Percentiles rank a stretch among this genome's conserved stretches.
Evolutionary conservation across 1,284 basidiomycete genomes (phyloP).

Genomic region (Mycosarcoma mackinlayi): DNA sequence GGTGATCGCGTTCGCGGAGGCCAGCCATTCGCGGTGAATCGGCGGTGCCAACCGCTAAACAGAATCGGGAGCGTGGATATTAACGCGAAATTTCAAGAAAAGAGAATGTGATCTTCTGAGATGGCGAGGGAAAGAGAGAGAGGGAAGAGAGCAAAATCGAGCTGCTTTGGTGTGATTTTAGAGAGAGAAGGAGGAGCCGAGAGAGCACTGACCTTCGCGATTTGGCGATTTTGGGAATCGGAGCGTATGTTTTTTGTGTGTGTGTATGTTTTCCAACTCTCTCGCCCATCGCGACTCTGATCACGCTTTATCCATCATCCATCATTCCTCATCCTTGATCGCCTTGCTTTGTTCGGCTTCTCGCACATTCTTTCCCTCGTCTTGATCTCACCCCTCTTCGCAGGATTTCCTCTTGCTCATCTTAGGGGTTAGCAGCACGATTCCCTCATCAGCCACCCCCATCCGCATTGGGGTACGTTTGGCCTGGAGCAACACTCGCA

Average conservation of each 20-base stretch:
- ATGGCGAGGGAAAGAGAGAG: too few species aligned
- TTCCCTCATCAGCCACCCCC: too few species aligned
- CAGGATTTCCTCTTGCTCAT: not conserved
- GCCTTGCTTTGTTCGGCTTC: not conserved
- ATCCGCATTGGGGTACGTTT: too few species aligned
- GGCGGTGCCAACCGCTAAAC: not conserved
- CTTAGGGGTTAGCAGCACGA: not conserved
- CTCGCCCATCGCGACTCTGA: not conserved
- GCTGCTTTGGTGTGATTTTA: too few species aligned
- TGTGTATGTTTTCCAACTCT: not conserved
- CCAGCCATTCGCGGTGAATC: not conserved
- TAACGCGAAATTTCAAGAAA: not conserved
- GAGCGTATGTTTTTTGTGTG: not conserved
- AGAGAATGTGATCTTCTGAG: conserved; percentile 14
- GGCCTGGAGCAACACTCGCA: too few species aligned
- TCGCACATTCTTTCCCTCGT: too few species aligned
- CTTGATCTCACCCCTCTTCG: too few species aligned
- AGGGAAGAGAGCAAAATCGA: not conserved
- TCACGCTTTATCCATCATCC: not conserved
- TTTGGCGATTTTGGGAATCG: too few species aligned
- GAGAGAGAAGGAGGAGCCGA: not conserved
- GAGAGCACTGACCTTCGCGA: conserved; percentile 17
- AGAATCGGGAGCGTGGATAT: not conserved
- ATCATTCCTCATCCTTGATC: not conserved
- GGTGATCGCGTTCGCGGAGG: conserved; percentile 7